phyloP scores from a whole-genome alignment of 1,284 basidiomycete genomes.

The Omphalotus olearius region DNA sequence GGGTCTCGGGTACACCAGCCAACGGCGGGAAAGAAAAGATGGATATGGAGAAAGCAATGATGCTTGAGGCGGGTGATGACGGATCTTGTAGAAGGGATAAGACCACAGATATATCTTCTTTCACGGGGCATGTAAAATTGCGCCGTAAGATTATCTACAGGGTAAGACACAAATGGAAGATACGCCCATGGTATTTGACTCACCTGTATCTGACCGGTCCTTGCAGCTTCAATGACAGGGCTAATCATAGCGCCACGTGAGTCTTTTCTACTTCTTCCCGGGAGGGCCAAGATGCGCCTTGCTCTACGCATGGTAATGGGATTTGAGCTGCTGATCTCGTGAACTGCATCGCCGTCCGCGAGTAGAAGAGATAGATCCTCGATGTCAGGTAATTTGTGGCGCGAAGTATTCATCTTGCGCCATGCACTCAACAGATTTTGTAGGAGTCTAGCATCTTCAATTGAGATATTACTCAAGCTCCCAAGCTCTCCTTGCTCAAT shows the following conservation, averaged over 20 bases:
- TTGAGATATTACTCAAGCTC: conserved; percentile 40
- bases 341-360: conserved; percentile 28
- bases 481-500: conserved; percentile 33
- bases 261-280: conserved; percentile 19
- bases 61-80: conserved; percentile 24
- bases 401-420: conserved; percentile 19
- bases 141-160: conserved; percentile 35
- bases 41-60: conserved; percentile 33
- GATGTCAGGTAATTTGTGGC: conserved; percentile 30
- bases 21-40: conserved; percentile 22
- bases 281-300: conserved; percentile 38
- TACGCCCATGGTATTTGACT: background rate
- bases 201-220: conserved; percentile 26
- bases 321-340: conserved; percentile 33
- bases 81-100: conserved; percentile 40
- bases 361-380: conserved; percentile 38
- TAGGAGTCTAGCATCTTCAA: conserved; percentile 34
- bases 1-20: conserved; percentile 17
- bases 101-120: conserved; percentile 40
- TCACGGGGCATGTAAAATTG: conserved; percentile 36
- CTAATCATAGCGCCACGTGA: conserved; percentile 19
- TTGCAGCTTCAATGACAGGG: conserved; percentile 36
- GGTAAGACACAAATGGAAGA: background rate
- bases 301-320: conserved; percentile 41
- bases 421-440: conserved; percentile 31